Evolutionary conservation across 495 filamentous ascomycete genomes (phyloP).

Genomic region (Lepraria neglecta): DNA sequence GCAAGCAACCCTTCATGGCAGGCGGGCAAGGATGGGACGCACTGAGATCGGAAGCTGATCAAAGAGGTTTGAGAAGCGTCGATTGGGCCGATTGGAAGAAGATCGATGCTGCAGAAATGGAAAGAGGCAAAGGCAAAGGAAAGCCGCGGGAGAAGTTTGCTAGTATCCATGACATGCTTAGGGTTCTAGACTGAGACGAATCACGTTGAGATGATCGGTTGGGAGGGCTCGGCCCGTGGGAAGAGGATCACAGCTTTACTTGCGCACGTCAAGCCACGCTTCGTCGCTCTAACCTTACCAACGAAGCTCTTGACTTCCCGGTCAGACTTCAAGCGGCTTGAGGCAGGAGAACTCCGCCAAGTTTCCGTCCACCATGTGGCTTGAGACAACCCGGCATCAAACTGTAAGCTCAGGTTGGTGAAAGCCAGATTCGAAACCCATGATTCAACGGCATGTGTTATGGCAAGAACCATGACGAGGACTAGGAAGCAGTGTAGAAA

Average conservation of each 20-base stretch:
- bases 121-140: constrained; percentile 56
- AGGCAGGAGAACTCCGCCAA: too few species aligned
- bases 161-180: constrained; percentile 71
- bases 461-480: too few species aligned
- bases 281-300: too few species aligned
- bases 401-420: too few species aligned
- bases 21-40: constrained; percentile 67
- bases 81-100: constrained; percentile 79
- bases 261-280: too few species aligned
- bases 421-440: too few species aligned
- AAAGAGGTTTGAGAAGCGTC: constrained; percentile 51
- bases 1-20: constrained; percentile 42
- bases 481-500: too few species aligned
- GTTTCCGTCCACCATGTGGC: too few species aligned
- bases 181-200: constrained; percentile 45
- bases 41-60: constrained; percentile 50
- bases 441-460: too few species aligned
- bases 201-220: background rate
- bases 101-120: constrained; percentile 74
- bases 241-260: background rate
- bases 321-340: too few species aligned
- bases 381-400: too few species aligned
- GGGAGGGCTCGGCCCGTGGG: background rate
- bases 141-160: constrained; percentile 85
- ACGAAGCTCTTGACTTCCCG: too few species aligned